phyloP scores from a whole-genome alignment of 345 rosid species.

The Ceriops decandra region DNA sequence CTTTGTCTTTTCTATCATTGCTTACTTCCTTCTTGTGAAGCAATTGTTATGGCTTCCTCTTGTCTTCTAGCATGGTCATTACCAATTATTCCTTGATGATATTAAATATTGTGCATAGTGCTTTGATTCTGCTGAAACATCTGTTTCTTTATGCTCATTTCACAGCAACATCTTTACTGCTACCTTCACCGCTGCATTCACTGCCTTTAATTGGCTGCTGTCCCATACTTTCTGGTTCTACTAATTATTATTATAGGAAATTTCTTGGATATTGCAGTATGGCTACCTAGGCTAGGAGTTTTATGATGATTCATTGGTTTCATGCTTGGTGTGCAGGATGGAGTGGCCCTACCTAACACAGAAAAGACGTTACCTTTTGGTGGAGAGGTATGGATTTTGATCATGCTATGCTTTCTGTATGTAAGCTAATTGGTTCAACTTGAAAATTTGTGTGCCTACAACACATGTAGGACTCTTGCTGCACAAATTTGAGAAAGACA shows the following conservation, averaged over 20 bases:
- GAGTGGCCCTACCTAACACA: conserved; percentile 84
- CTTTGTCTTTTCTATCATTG: no score
- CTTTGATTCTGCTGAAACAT: background rate
- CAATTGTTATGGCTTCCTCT: background rate
- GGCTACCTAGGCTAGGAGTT: background rate
- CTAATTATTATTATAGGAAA: background rate
- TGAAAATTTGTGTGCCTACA: conserved; percentile 2
- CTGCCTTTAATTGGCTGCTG: background rate
- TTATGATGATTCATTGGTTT: conserved; percentile 14
- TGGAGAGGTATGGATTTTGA: conserved; percentile 65
- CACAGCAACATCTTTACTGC: no score
- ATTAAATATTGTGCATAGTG: background rate
- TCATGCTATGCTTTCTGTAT: conserved; percentile 7
- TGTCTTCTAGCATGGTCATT: background rate
- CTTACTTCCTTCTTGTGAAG: background rate
- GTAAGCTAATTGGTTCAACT: conserved; percentile 7
- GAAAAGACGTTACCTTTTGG: conserved; percentile 92
- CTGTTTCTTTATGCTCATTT: no score
- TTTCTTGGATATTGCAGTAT: background rate
- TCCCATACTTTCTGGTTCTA: background rate
- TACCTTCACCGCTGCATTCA: background rate
- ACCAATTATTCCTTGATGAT: background rate
- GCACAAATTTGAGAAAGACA: no score
- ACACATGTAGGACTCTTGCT: background rate
- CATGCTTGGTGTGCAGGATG: conserved; percentile 57